A percentile compares a stretch with the other conserved stretches of the same genome.
Conservation (phyloP, 2,329 filamentous ascomycete genomes). For the Claviceps pazoutovae region DNA sequence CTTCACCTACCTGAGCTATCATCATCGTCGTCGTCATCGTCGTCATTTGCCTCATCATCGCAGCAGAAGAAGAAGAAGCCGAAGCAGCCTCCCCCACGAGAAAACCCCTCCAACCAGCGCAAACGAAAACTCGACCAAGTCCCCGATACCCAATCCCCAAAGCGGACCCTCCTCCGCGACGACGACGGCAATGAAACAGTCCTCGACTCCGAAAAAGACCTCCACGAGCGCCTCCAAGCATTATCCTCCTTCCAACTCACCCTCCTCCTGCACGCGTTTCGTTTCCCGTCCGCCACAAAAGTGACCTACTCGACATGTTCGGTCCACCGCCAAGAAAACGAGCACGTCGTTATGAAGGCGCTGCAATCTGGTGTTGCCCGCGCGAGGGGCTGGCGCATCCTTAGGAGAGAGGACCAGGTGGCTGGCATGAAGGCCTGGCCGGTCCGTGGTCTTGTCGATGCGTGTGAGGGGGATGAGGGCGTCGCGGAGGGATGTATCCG, state of each 20-base stretch:
- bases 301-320: conserved; percentile 95
- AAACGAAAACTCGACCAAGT: conserved; percentile 34
- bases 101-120: conserved; percentile 13
- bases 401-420: conserved; percentile 59
- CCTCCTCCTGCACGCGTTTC: conserved; percentile 71
- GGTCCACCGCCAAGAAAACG: conserved; percentile 75
- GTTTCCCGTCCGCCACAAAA: conserved; percentile 58
- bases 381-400: conserved; percentile 61
- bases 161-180: conserved; percentile 31
- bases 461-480: conserved; percentile 32
- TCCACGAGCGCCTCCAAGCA: conserved; percentile 52
- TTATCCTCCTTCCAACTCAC: conserved; percentile 71
- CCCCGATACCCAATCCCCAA: conserved; percentile 9
- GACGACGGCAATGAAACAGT: conserved; percentile 44
- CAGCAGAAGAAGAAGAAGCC: conserved; percentile 9
- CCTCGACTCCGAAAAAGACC: conserved; percentile 38
- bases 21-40: too few relatives aligned
- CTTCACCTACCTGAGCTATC: conserved; percentile 40
- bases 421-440: conserved; percentile 63
- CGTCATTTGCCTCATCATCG: background rate
- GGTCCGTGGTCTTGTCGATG: conserved; percentile 43
- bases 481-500: conserved; percentile 66
- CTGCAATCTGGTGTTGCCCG: conserved; percentile 53
- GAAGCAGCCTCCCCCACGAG: background rate
- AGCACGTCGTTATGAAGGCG: conserved; percentile 63